phyloP scores from a whole-genome alignment of 2,329 filamentous ascomycete genomes.

The Alternaria triticina region DNA sequence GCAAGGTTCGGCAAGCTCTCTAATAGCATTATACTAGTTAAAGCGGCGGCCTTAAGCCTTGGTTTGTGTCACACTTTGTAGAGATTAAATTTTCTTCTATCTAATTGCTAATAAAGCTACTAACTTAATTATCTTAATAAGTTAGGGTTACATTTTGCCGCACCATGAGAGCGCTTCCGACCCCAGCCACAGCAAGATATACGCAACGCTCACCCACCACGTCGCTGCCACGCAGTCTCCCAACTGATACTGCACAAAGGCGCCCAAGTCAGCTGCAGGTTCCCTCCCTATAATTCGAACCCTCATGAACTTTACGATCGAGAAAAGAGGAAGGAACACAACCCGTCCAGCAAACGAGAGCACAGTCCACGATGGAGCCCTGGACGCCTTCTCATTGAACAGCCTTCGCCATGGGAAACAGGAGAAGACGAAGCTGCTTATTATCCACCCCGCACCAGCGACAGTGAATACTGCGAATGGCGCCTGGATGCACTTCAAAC shows the following conservation, averaged over 20 bases:
- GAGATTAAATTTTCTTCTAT: not conserved
- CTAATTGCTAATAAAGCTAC: not conserved
- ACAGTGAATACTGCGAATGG: not conserved
- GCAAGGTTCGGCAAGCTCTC: not conserved
- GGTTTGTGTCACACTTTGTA: not conserved
- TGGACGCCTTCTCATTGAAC: not conserved
- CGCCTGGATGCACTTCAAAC: not conserved
- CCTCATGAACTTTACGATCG: not conserved
- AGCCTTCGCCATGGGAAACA: not conserved
- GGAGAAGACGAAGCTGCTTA: not conserved
- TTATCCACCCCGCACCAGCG: not conserved
- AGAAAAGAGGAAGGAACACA: not conserved
- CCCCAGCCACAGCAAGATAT: not conserved
- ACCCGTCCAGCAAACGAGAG: not conserved
- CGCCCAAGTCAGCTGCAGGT: not conserved
- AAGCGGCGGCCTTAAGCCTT: not conserved
- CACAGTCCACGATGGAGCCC: not conserved
- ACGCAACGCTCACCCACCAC: not conserved
- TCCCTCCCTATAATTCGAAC: not conserved
- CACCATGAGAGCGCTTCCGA: not conserved
- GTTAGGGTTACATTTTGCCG: not conserved
- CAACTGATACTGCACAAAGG: not conserved
- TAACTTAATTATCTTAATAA: not conserved
- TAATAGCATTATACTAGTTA: not conserved
- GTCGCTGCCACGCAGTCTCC: not conserved